Evolutionary conservation across 2,329 filamentous ascomycete genomes (phyloP).

Genomic region (Fonsecaea multimorphosa): DNA sequence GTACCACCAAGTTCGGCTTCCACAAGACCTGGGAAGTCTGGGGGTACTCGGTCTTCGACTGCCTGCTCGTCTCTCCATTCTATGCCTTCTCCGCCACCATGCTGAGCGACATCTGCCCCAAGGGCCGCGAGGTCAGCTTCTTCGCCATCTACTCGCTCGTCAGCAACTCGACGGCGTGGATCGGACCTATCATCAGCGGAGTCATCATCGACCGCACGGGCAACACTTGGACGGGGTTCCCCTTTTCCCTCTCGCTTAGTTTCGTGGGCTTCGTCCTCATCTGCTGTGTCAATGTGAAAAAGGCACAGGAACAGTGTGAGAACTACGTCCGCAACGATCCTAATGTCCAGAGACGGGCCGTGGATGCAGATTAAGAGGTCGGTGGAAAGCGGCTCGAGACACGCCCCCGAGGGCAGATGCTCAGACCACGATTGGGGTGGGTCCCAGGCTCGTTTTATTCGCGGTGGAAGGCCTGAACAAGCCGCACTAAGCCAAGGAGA

Average conservation of each 20-base stretch:
- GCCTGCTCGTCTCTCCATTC: neutral
- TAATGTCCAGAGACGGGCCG: neutral
- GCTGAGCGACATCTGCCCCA: constrained; percentile 10
- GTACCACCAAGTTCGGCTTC: neutral
- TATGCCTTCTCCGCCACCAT: constrained; percentile 8
- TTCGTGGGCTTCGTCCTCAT: neutral
- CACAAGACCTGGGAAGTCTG: neutral
- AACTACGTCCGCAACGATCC: neutral
- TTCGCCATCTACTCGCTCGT: constrained; percentile 10
- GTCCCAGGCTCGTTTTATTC: too few species aligned
- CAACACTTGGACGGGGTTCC: neutral
- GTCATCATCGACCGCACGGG: neutral
- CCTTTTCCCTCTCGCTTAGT: neutral
- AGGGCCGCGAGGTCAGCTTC: constrained; percentile 11
- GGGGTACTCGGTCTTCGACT: neutral
- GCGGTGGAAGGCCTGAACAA: too few species aligned
- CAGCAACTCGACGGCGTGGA: constrained; percentile 9
- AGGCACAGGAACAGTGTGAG: neutral
- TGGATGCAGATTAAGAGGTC: neutral
- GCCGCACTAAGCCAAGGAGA: too few species aligned
- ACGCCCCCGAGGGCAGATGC: too few species aligned
- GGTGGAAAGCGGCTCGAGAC: too few species aligned
- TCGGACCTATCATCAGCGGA: neutral
- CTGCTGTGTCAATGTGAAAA: neutral
- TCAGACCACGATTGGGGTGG: too few species aligned